Conservation (phyloP, 495 filamentous ascomycete species). For the Venustampulla echinocandica region DNA sequence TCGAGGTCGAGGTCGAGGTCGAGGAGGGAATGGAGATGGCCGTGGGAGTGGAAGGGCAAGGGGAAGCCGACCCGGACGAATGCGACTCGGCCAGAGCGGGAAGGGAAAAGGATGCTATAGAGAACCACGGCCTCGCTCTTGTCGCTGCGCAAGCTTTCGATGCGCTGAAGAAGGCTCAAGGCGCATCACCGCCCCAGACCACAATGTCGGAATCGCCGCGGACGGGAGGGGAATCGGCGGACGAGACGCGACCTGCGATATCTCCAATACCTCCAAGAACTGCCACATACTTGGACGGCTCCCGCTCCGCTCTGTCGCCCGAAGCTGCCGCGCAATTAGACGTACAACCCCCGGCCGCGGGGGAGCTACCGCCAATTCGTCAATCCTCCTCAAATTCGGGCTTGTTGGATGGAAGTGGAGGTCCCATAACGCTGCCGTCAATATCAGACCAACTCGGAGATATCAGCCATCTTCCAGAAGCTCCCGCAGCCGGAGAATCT, state of each 20-base stretch:
- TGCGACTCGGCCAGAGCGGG: slow-evolving; percentile 15
- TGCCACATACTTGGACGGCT: slow-evolving; percentile 1
- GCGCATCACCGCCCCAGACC: slow-evolving; percentile 17
- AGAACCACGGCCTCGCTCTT: slow-evolving; percentile 13
- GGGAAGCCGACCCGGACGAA: background rate
- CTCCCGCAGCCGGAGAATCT: background rate
- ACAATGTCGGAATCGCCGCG: slow-evolving; percentile 17
- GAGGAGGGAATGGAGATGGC: slow-evolving; percentile 32
- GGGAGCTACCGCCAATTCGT: slow-evolving; percentile 44
- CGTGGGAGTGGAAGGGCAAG: slow-evolving; percentile 22
- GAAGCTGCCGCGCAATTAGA: slow-evolving; percentile 13
- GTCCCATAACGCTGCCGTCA: slow-evolving; percentile 30
- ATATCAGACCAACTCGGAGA: slow-evolving; percentile 32
- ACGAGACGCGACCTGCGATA: slow-evolving; percentile 19
- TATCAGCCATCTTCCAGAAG: slow-evolving; percentile 22
- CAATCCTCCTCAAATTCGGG: slow-evolving; percentile 37
- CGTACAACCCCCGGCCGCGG: slow-evolving; percentile 6
- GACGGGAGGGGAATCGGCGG: slow-evolving; percentile 18
- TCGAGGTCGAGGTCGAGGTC: slow-evolving; percentile 30
- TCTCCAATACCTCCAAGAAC: slow-evolving; percentile 15
- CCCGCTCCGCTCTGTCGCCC: background rate
- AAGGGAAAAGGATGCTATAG: slow-evolving; percentile 21
- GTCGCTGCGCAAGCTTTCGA: slow-evolving; percentile 23
- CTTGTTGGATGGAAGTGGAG: slow-evolving; percentile 27
- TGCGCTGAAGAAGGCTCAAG: slow-evolving; percentile 18